Base-by-base conservation (phyloP, 2,329 filamentous ascomycete species). In the Microdochium paspali region DNA sequence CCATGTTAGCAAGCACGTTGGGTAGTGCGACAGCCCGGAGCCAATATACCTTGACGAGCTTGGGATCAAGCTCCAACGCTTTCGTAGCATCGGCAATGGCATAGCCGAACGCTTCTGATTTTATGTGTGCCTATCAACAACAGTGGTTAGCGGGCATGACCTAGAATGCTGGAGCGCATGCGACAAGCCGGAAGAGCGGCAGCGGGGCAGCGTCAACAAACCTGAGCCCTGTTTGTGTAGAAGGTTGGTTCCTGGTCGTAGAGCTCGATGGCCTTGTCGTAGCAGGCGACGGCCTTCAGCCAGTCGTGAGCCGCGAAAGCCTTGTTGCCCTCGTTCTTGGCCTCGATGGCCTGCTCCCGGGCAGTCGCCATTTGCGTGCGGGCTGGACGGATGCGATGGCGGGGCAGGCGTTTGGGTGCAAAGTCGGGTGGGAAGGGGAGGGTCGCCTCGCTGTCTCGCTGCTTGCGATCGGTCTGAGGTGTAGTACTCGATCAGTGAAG, bases 281-380 rank as follows among this genome's bases (percentile, higher is more conserved):
- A 98, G 56, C 83, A 81, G 2, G 90, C 83, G 53, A 95, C 77
- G 7, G 93, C 93, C 3, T 76, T 71, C 10, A 77, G 79, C 86
- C 87, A 98, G 72, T 97, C 86, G 60, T 95, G 89, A 26, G 82
- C 74, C 48, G 83, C 81, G 69, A 97, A 97, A 46, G 90, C 90
- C 61, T 90, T 87, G 70, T 98, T 98, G 64, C 93, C 93, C 67
- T 94, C 79, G 67, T 94, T 85, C 73, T 98, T 98, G 58, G 95
- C 74, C 62, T 84, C 85, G 56, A 82, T 78, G 46, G 91, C 91
- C 66, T 87, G 81, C 64, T 87, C 82, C 58, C 69, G 58, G 23
- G 64, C 58, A 26, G 64, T 63, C 50, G 69, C 59, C 70, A 75
- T 75, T 20, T 20, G 12, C n/a, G 35, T 6, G 10, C 10, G 3